These are phyloP conservation scores for Juglanconis oblonga DNA, from an alignment of 2,329 filamentous ascomycete genomes.

Conservation along the genomic window DNA sequence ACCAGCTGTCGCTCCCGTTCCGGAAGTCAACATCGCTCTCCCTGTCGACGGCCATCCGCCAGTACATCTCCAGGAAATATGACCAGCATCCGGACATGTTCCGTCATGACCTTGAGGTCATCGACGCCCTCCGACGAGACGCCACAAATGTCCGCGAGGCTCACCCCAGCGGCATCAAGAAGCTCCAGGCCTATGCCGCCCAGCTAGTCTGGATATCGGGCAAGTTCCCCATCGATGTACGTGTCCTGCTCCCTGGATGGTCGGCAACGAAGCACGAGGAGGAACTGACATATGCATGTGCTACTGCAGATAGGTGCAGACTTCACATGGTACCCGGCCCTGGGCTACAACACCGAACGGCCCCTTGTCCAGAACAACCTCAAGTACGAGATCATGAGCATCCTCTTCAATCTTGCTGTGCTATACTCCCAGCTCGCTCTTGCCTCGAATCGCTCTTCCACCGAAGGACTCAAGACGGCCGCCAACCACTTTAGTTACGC, in stretches of 20 bases:
- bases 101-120: slow-evolving; percentile 75
- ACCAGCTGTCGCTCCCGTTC: slow-evolving; percentile 80
- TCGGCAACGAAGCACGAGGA: neutral
- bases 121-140: slow-evolving; percentile 78
- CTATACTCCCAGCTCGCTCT: slow-evolving; percentile 91
- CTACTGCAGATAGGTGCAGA: slow-evolving; percentile 77
- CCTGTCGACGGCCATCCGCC: slow-evolving; percentile 78
- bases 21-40: slow-evolving; percentile 78
- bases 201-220: slow-evolving; percentile 91
- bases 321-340: slow-evolving; percentile 91
- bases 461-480: slow-evolving; percentile 81
- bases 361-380: slow-evolving; percentile 66
- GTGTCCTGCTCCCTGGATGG: slow-evolving; percentile 26
- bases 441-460: slow-evolving; percentile 70
- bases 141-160: slow-evolving; percentile 88
- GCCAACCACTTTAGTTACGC: slow-evolving; percentile 87
- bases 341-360: slow-evolving; percentile 83
- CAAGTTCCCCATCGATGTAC: slow-evolving; percentile 93
- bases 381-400: slow-evolving; percentile 83
- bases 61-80: slow-evolving; percentile 98
- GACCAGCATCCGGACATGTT: slow-evolving; percentile 99
- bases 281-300: neutral
- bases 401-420: slow-evolving; percentile 89
- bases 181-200: slow-evolving; percentile 86
- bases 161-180: slow-evolving; percentile 80